Conservation (phyloP, 208 protist species). For the Leishmania braziliensis region DNA sequence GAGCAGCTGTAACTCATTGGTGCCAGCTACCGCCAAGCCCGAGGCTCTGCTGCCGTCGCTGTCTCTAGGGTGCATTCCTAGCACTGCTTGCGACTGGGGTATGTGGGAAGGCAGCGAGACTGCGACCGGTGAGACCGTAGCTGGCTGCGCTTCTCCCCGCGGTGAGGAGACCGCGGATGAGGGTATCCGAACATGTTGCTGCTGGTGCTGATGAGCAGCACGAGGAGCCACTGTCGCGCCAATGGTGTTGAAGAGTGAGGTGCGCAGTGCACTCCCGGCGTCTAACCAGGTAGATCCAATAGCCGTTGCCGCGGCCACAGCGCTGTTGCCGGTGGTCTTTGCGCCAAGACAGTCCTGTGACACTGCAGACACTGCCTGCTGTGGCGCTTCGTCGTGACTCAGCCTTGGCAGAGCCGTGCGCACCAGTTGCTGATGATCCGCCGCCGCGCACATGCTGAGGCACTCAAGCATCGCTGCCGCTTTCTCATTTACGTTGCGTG, state of each 20-base stretch:
- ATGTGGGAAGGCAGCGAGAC: neutral
- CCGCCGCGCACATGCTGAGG: neutral
- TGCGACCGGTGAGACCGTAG: neutral
- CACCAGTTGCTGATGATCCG: constrained; percentile 1
- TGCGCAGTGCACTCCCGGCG: constrained; percentile 24
- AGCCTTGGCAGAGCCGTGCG: neutral
- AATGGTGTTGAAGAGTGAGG: constrained; percentile 22
- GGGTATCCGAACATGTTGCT: neutral
- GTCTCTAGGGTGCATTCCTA: neutral
- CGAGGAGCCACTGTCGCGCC: constrained; percentile 23
- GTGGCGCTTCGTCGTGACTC: neutral
- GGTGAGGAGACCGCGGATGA: neutral
- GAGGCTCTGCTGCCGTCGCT: neutral
- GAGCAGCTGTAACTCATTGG: constrained; percentile 32
- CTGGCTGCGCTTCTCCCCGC: neutral
- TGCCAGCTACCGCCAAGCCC: neutral
- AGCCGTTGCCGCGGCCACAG: neutral
- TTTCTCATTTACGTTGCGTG: neutral
- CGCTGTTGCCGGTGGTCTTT: neutral
- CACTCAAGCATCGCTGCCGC: neutral
- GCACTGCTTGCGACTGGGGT: neutral
- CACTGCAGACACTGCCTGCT: neutral
- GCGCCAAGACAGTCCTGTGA: neutral
- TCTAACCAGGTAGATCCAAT: constrained; percentile 15
- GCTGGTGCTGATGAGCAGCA: neutral